phyloP scores from a whole-genome alignment of 257 asterid genomes.

The Misopates orontium region DNA sequence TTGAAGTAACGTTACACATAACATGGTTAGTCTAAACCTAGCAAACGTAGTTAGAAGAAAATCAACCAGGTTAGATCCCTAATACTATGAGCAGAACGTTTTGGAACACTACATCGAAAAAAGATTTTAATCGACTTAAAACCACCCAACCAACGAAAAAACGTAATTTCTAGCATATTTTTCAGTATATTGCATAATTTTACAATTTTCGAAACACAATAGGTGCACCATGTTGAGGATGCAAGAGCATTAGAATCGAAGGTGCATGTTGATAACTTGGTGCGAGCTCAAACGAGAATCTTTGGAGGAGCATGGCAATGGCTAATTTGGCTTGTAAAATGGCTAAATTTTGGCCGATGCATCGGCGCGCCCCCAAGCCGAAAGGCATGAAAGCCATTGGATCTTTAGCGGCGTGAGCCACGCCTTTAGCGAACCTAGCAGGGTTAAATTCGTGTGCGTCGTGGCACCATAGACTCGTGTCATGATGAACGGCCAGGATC shows the following conservation, averaged over 20 bases:
- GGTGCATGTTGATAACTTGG: constrained; percentile 82
- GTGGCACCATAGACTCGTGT: constrained; percentile 69
- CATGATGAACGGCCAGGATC: constrained; percentile 81
- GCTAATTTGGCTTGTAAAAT: constrained; percentile 75
- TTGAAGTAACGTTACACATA: background rate
- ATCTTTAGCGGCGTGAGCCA: constrained; percentile 66
- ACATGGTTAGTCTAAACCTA: background rate
- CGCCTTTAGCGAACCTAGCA: constrained; percentile 65
- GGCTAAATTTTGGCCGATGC: constrained; percentile 89
- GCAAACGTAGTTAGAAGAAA: constrained; percentile 23
- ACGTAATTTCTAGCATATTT: too few species aligned
- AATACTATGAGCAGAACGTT: constrained; percentile 24
- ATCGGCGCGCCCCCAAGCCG: constrained; percentile 78
- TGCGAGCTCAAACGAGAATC: constrained; percentile 65
- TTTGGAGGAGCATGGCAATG: constrained; percentile 67
- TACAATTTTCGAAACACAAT: constrained; percentile 67
- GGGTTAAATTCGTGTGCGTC: constrained; percentile 86
- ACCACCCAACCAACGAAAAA: constrained; percentile 5
- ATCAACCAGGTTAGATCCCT: constrained; percentile 13
- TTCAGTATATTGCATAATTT: background rate
- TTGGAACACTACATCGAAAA: background rate
- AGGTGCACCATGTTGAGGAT: constrained; percentile 90
- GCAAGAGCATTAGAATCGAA: constrained; percentile 53
- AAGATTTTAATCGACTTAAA: constrained; percentile 18
- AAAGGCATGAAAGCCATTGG: constrained; percentile 86